These are phyloP conservation scores for Nothopassalora personata DNA, from an alignment of 2,329 filamentous ascomycete species.

Conservation along the genomic window DNA sequence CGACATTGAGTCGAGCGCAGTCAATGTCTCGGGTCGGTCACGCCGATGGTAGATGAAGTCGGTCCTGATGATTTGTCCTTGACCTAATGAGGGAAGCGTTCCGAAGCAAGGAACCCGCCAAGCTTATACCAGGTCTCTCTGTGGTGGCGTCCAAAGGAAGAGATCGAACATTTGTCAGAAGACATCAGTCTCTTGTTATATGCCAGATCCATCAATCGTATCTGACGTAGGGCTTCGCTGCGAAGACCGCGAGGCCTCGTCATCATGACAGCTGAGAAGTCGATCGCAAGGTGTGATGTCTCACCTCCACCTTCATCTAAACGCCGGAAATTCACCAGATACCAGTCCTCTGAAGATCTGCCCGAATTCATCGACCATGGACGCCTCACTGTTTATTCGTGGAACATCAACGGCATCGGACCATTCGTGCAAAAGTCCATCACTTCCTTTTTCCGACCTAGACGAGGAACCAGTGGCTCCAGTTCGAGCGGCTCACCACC, in stretches of 20 bases:
- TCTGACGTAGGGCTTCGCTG: neutral
- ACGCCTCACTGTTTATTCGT: constrained; percentile 39
- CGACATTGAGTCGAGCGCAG: neutral
- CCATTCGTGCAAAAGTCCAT: constrained; percentile 41
- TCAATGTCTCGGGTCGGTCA: neutral
- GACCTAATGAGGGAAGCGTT: neutral
- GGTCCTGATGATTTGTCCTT: neutral
- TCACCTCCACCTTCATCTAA: constrained; percentile 31
- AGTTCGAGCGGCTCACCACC: neutral
- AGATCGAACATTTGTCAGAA: neutral
- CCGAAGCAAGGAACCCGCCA: neutral
- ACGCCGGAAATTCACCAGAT: constrained; percentile 17
- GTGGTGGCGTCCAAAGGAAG: neutral
- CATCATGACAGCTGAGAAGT: neutral
- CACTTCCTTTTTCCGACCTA: constrained; percentile 34
- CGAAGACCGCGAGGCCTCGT: neutral
- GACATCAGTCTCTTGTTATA: neutral
- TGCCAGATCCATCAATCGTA: neutral
- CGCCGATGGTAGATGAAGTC: neutral
- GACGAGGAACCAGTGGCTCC: neutral
- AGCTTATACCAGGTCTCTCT: neutral
- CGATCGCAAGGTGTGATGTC: constrained; percentile 16
- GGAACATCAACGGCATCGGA: constrained; percentile 47
- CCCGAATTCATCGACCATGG: neutral
- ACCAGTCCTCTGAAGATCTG: neutral